Evolutionary conservation across 1,284 basidiomycete species (phyloP).

Genomic region (Phellopilus nigrolimitatus): DNA sequence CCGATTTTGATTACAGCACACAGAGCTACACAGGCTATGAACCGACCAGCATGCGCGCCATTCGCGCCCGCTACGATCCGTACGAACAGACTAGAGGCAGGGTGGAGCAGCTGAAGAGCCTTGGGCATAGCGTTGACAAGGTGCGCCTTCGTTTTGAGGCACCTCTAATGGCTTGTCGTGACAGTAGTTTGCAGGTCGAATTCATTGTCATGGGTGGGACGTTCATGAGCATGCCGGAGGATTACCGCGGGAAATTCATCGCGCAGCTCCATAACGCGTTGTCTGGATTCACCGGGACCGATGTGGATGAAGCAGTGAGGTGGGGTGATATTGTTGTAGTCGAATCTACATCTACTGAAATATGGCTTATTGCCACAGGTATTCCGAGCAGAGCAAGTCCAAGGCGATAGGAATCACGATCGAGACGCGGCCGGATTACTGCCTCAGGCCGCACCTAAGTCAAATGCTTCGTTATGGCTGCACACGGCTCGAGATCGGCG

Average conservation of each 20-base stretch:
- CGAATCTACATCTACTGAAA: slow-evolving; percentile 4
- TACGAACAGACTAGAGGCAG: slow-evolving; percentile 96
- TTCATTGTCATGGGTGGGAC: slow-evolving; percentile 99
- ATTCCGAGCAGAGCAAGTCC: slow-evolving; percentile 94
- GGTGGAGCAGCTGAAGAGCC: slow-evolving; percentile 90
- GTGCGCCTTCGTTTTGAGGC: too few relatives aligned
- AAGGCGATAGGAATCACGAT: slow-evolving; percentile 99
- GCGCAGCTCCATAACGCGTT: slow-evolving; percentile 97
- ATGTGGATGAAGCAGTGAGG: slow-evolving; percentile 97
- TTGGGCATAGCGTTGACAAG: slow-evolving; percentile 98
- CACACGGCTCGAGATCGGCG: slow-evolving; percentile 96
- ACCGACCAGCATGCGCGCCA: slow-evolving; percentile 98
- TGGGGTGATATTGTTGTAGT: slow-evolving; percentile 30
- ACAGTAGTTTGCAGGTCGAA: slow-evolving; percentile 61
- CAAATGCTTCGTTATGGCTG: slow-evolving; percentile 99
- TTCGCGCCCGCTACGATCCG: slow-evolving; percentile 96
- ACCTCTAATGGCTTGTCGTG: background rate
- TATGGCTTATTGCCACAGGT: slow-evolving; percentile 50
- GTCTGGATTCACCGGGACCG: slow-evolving; percentile 88
- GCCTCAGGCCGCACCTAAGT: slow-evolving; percentile 92
- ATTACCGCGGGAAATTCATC: slow-evolving; percentile 90
- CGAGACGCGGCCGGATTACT: slow-evolving; percentile 98
- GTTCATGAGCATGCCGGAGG: slow-evolving; percentile 99
- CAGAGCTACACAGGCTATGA: slow-evolving; percentile 98
- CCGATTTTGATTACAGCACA: slow-evolving; percentile 99